These are phyloP conservation scores for Neolentinus lepideus DNA, from an alignment of 1,284 basidiomycete species.

Conservation along the genomic window DNA sequence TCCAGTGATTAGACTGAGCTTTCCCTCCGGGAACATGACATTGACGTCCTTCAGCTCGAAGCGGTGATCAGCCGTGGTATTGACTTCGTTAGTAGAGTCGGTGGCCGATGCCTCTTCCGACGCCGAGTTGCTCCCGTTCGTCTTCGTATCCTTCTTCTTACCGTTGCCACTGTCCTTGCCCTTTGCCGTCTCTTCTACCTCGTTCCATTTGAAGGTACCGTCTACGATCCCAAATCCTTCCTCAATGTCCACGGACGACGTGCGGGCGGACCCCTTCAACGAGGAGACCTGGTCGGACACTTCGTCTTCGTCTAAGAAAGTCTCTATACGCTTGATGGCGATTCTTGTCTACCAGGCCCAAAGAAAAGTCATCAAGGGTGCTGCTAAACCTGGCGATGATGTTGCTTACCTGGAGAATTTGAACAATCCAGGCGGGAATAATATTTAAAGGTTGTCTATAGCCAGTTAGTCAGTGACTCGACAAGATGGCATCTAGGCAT, in stretches of 20 bases:
- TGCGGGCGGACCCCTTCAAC: slow-evolving; percentile 22
- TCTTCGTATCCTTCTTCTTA: slow-evolving; percentile 14
- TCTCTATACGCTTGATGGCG: slow-evolving; percentile 73
- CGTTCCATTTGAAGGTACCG: slow-evolving; percentile 70
- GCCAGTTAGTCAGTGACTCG: neutral
- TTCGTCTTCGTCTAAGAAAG: slow-evolving; percentile 80
- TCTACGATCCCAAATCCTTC: slow-evolving; percentile 56
- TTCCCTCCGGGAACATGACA: slow-evolving; percentile 64
- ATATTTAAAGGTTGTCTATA: slow-evolving; percentile 55
- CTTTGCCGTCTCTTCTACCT: slow-evolving; percentile 26
- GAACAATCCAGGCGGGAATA: slow-evolving; percentile 61
- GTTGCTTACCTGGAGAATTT: slow-evolving; percentile 42
- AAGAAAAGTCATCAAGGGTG: slow-evolving; percentile 8
- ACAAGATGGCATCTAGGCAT: slow-evolving; percentile 8
- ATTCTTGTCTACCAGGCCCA: slow-evolving; percentile 52
- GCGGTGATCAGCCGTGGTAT: slow-evolving; percentile 27
- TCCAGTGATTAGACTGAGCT: slow-evolving; percentile 58
- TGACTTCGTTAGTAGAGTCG: slow-evolving; percentile 12
- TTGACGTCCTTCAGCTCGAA: slow-evolving; percentile 65
- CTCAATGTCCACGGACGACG: slow-evolving; percentile 14
- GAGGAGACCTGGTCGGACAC: slow-evolving; percentile 31
- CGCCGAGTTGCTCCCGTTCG: neutral
- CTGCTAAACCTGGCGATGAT: slow-evolving; percentile 8
- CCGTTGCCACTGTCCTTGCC: slow-evolving; percentile 17
- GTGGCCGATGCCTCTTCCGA: slow-evolving; percentile 7